Base-by-base conservation (phyloP, 2,329 filamentous ascomycete species). In the Colletotrichum chrysophilum region DNA sequence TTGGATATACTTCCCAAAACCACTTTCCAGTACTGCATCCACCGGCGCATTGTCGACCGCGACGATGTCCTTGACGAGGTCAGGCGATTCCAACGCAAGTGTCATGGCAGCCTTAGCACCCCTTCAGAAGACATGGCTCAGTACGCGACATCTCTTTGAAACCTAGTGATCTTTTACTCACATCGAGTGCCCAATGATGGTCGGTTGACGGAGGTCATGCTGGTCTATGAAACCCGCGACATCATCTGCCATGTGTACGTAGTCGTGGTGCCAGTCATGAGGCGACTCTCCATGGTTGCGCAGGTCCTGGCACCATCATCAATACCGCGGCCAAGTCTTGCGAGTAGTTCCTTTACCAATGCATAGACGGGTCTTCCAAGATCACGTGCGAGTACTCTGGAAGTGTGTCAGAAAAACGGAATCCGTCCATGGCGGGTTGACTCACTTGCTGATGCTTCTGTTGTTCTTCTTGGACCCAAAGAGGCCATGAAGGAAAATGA, bases 391-490 rank as follows among this genome's bases (percentile, higher is more conserved):
- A 98, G 87, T 48, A 91, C 93, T 87, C 96, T 97, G 79, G 7
- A 18, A 6, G 16, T 9, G 28, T 18, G 38, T 66, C 52, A 13
- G 24, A 58, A 13, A 55, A n/a, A 65, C 36, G 80, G 43, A 81
- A 77, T 66, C 10, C 12, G 9, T 61, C 10, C 30, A 28, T 21
- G 14, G 58, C 18, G 7, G 30, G 28, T 13, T 32, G 14, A 86
- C 94, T 84, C 88, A 98, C 96, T 96, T 98, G 93, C 96, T 97
- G 77, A 98, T 97, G 81, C 91, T 95, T 84, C 96, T 90, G 83
- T 98, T 98, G 83, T 98, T 98, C 87, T 95, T 96, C 87, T 97
- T 98, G 48, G 95, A 98, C 24, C 96, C 96, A 81, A 98, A 98
- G 13, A 98, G 89, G 2, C 97, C 96, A 83, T 98, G 96, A 81